These are phyloP conservation scores for Lenzites betulinus DNA, from an alignment of 768 basidiomycete species.

Conservation along the genomic window DNA sequence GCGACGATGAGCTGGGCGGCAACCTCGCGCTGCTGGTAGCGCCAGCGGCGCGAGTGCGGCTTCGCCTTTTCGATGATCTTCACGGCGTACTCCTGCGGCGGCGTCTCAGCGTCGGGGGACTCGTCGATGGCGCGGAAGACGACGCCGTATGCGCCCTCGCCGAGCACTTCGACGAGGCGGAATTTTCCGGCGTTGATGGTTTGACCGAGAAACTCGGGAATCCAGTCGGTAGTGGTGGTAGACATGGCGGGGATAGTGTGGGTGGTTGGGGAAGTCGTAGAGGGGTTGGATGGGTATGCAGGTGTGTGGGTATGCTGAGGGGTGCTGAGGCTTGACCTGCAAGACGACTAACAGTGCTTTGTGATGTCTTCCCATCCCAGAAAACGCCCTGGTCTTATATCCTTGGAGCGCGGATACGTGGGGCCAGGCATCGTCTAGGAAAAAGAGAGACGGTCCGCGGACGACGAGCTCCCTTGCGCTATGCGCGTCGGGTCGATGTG, in stretches of 20 bases:
- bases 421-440: not conserved
- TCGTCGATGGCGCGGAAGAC: constrained; percentile 30
- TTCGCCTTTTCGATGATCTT: constrained; percentile 29
- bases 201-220: constrained; percentile 21
- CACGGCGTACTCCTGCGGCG: constrained; percentile 27
- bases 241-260: not conserved
- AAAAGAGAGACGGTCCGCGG: not conserved
- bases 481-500: not conserved
- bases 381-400: not conserved
- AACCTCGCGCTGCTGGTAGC: constrained; percentile 57
- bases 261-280: not conserved
- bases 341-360: constrained; percentile 9
- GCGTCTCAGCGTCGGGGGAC: not conserved
- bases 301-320: not conserved
- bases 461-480: not conserved
- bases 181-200: constrained; percentile 28
- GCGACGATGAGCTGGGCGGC: constrained; percentile 54
- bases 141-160: constrained; percentile 31
- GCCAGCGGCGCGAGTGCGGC: constrained; percentile 11
- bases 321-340: constrained; percentile 13
- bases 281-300: not conserved
- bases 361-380: not conserved
- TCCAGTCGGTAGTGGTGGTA: constrained; percentile 5
- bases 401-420: not conserved
- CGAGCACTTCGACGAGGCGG: constrained; percentile 26